Base-by-base conservation (phyloP, 495 filamentous ascomycete species). In the Podospora didyma region DNA sequence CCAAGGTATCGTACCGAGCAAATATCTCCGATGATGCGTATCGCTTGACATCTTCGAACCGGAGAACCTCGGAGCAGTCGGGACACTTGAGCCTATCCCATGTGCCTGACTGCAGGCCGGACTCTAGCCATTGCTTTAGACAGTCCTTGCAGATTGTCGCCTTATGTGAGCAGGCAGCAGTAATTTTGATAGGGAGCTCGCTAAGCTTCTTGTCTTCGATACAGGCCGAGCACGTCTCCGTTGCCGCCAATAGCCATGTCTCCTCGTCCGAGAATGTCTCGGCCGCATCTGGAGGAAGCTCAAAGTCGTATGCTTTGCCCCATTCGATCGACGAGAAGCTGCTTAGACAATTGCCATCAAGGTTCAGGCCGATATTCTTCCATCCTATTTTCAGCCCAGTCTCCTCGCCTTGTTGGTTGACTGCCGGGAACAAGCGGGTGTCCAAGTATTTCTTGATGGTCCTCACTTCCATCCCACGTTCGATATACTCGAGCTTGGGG, bases 41-140 rank as follows among this genome's bases (percentile, higher is more conserved):
- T 9, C 63, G 55, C 44, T 56, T 66, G 9, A 77, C 62, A 21
- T 75, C 70, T 7, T 62, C 58, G 44, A 67, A 67, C 17, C 59
- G 49, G 12, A 79, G 65, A 4, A 63, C n/a, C 48, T 70, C 65
- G 2, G 66, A 57, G 49, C 74, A 79, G 45, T 73, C 69, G 1
- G 73, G 73, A 28, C 75, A 79, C 34, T 61, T 69, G 2, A 76
- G 48, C 17, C 57, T 65, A 42, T 72, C 64, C 65, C 72, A 74
- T 0, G 56, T 59, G 16, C 61, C 60, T 2, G 51, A 56, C 14
- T 74, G 68, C 24, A 74, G 53, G 23, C 67, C 62, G 2, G 67
- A 64, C 11, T 49, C 28, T 28, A 79, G 70, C 67, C 69, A 75
- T 19, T 67, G 50, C 31, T 60, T 51, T 22, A 75, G 46, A 16